Percentiles rank a stretch among this genome's conserved stretches.
Evolutionary conservation across 2,329 filamentous ascomycete genomes (phyloP).

Genomic region (Septoria petroselini): DNA sequence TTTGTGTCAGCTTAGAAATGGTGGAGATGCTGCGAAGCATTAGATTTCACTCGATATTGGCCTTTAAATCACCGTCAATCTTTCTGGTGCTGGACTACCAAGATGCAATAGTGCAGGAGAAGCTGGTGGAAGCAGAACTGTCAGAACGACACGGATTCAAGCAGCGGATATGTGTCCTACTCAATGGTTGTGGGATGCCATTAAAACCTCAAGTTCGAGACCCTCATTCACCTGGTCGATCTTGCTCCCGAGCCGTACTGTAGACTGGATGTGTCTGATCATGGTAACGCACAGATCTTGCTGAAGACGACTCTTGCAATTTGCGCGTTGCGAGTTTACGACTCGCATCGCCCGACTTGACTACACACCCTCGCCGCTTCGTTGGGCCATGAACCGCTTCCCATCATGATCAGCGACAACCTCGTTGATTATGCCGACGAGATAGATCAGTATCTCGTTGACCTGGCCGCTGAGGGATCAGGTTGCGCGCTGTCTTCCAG

Average conservation of each 20-base stretch:
- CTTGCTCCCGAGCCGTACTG: constrained; percentile 23
- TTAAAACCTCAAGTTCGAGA: too few species aligned
- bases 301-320: constrained; percentile 15
- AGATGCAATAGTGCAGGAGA: too few species aligned
- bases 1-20: not conserved
- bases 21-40: not conserved
- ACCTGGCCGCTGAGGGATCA: constrained; percentile 26
- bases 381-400: constrained; percentile 29
- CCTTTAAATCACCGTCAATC: too few species aligned
- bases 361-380: constrained; percentile 31
- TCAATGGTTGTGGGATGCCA: too few species aligned
- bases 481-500: too few species aligned
- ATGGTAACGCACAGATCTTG: constrained; percentile 12
- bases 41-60: not conserved
- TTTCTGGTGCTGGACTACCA: too few species aligned
- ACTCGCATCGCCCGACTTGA: constrained; percentile 25
- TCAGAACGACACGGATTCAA: too few species aligned
- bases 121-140: too few species aligned
- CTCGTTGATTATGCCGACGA: constrained; percentile 25
- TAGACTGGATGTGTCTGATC: constrained; percentile 26
- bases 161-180: too few species aligned
- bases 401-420: constrained; percentile 28
- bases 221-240: constrained; percentile 16
- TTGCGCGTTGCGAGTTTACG: constrained; percentile 16
- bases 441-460: constrained; percentile 22